Evolutionary conservation across 176 grass and related monocot species (phyloP), one percentile per base, ranked within the genome.

Genomic region (Eleusine coracana): DNA sequence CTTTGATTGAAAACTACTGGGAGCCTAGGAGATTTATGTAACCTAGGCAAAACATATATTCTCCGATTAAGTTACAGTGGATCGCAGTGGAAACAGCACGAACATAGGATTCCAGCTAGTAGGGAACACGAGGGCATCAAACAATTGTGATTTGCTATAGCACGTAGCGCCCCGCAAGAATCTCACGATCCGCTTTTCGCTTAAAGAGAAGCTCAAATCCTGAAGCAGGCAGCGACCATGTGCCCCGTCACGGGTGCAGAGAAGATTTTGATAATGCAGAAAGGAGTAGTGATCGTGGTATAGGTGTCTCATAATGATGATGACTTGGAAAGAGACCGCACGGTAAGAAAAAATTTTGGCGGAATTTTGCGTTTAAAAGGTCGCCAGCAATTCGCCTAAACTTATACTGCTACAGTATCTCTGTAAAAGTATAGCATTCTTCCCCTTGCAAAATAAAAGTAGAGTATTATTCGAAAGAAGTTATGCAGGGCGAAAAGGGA

Each of bases 41-140:
- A 16, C 39, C 74, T 84, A 83, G n/a, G 39, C 29, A 15, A 34
- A 14, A 50, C 66, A 51, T 28, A 67, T 64, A 55, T 55, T 86
- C 76, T 80, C 76, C 20, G n/a, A 71, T 72, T 49, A 42, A 73
- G 34, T 34, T 14, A 44, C 10, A 56, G 50, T 64, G 44, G 45
- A 56, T 46, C 31, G 69, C 59, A 46, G 69, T 80, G 77, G 77
- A 42, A 86, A 58, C 69, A 80, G 60, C 46, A 80, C 48, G 56
- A 46, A 74, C 27, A 66, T 38, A 59, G 8, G 85, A 48, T 81
- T 87, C 71, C 77, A 49, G 38, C 85, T 75, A 74, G 10, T 59
- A 62, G 69, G 66, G 44, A 40, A 55, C 46, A 71, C 6, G 37
- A 48, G 27, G 7, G 21, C 9, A 5, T 11, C 21, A n/a, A 11